These are phyloP conservation scores for Colletotrichum spaethianum DNA, from an alignment of 2,329 filamentous ascomycete genomes.

Conservation along the genomic window DNA sequence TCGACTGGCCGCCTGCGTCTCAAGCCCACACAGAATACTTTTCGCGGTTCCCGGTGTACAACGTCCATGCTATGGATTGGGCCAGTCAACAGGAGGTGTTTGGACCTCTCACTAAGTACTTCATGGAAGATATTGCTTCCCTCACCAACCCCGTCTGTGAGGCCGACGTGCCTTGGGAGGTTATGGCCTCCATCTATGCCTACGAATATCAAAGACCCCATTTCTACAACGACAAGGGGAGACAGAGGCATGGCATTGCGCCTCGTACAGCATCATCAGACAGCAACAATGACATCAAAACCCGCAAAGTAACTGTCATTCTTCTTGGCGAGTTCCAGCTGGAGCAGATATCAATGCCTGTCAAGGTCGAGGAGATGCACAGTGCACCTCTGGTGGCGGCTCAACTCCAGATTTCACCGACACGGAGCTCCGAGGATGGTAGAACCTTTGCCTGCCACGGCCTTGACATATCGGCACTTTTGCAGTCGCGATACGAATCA, in stretches of 20 bases:
- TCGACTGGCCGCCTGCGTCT: not conserved
- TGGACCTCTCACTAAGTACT: not conserved
- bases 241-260: not conserved
- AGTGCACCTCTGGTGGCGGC: not conserved
- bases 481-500: not conserved
- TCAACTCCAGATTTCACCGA: not conserved
- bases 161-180: not conserved
- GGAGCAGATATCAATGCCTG: not conserved
- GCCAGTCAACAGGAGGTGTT: not conserved
- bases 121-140: not conserved
- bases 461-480: not conserved
- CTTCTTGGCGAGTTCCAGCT: not conserved
- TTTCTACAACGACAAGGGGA: not conserved
- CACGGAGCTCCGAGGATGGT: not conserved
- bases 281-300: not conserved
- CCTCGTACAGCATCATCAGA: not conserved
- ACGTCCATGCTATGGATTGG: not conserved
- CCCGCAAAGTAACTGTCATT: not conserved
- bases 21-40: not conserved
- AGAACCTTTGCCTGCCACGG: not conserved
- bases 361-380: not conserved
- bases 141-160: not conserved
- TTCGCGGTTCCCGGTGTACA: not conserved
- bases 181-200: not conserved
- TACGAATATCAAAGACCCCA: not conserved